Conservation (phyloP, 148 eudicot species). For the Diospyros lotus region DNA sequence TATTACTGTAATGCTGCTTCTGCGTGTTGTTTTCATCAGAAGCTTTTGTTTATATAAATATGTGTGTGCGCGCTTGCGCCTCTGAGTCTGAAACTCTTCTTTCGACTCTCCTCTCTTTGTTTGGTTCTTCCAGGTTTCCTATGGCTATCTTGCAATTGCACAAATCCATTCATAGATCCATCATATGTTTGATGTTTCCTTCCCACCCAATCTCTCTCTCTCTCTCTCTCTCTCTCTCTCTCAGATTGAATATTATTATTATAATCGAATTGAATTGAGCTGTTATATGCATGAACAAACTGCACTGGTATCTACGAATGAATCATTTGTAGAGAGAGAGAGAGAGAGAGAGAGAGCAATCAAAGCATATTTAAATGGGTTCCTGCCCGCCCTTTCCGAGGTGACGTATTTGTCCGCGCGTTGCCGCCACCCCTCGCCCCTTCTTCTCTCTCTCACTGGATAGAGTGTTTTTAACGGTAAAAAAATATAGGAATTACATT, state of each 20-base stretch:
- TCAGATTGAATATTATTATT: too few relatives aligned
- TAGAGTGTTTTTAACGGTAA: too few relatives aligned
- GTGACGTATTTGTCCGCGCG: conserved; percentile 22
- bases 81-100: not conserved
- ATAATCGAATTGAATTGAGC: too few relatives aligned
- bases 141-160: too few relatives aligned
- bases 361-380: conserved; percentile 10
- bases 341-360: conserved; percentile 17
- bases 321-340: not conserved
- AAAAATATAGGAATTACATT: too few relatives aligned
- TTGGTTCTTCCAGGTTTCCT: too few relatives aligned
- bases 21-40: not conserved
- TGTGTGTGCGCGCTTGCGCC: not conserved
- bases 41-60: not conserved
- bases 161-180: too few relatives aligned
- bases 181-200: not conserved
- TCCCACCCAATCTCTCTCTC: not conserved
- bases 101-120: too few relatives aligned
- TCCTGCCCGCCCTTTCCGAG: conserved; percentile 29
- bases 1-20: not conserved
- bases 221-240: not conserved
- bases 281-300: not conserved
- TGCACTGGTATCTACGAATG: not conserved
- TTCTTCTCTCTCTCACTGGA: too few relatives aligned
- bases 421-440: not conserved